phyloP scores from a whole-genome alignment of 2,329 filamentous ascomycete species.

The Aspergillus carbonarius region DNA sequence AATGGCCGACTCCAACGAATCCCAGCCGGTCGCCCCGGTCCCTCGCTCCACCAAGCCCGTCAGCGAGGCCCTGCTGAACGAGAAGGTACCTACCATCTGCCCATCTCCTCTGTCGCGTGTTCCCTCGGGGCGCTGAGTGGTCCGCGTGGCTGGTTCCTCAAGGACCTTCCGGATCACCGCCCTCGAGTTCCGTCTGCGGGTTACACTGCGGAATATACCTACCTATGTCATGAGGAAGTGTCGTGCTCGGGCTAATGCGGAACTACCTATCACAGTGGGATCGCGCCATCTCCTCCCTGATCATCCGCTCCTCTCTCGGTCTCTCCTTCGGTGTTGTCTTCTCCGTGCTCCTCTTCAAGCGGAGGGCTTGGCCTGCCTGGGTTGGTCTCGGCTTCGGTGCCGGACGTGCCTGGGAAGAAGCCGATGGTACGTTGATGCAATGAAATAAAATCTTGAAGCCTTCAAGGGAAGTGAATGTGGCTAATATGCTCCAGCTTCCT shows the following conservation, averaged over 20 bases:
- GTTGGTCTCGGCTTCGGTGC: conserved; percentile 93
- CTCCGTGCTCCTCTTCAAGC: conserved; percentile 96
- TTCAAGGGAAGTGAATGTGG: not conserved
- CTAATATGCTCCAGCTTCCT: conserved; percentile 38
- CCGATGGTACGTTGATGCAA: conserved; percentile 67
- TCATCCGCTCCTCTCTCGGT: conserved; percentile 94
- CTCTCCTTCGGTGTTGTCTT: conserved; percentile 98
- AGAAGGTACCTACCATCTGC: conserved; percentile 71
- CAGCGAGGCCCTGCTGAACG: conserved; percentile 96
- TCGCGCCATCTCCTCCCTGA: conserved; percentile 92
- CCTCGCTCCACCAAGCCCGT: conserved; percentile 74
- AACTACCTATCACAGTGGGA: conserved; percentile 70
- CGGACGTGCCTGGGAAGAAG: conserved; percentile 96
- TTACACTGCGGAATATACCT: conserved; percentile 3
- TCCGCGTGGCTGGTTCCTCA: not conserved
- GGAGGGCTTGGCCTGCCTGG: conserved; percentile 96
- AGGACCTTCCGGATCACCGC: not conserved
- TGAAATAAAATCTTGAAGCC: not conserved
- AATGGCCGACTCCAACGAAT: conserved; percentile 59
- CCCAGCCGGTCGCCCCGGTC: conserved; percentile 64
- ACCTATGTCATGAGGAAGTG: not conserved
- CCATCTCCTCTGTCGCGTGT: not conserved
- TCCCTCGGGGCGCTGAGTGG: not conserved
- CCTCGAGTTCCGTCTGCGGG: not conserved
- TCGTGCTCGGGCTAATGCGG: conserved; percentile 17